Evolutionary conservation across 176 grass and related monocot genomes (phyloP).

Genomic region (Dactylis glomerata): DNA sequence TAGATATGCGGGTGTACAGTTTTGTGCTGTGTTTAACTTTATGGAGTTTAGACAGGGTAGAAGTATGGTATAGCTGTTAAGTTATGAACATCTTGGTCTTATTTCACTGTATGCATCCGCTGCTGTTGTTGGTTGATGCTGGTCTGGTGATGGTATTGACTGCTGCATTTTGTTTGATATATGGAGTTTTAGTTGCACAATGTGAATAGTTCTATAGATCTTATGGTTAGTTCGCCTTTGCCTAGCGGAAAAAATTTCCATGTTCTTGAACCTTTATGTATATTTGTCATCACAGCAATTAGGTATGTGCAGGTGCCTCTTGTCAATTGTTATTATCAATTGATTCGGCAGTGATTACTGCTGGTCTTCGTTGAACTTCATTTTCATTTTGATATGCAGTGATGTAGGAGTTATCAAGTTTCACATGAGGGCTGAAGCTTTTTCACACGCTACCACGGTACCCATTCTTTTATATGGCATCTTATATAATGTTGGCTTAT

Average conservation of each 20-base stretch:
- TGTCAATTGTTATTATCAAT: not conserved
- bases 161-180: slow-evolving; percentile 35
- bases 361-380: slow-evolving; percentile 21
- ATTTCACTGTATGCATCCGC: slow-evolving; percentile 37
- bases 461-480: not conserved
- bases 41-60: slow-evolving; percentile 54
- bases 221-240: not conserved
- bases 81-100: slow-evolving; percentile 38
- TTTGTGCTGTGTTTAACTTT: slow-evolving; percentile 49
- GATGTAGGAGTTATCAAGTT: slow-evolving; percentile 5
- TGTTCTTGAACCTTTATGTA: not conserved
- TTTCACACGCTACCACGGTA: slow-evolving; percentile 18
- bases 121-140: slow-evolving; percentile 36
- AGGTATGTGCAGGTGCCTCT: not conserved
- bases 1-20: slow-evolving; percentile 58
- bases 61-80: slow-evolving; percentile 54
- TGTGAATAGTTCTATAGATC: slow-evolving; percentile 24
- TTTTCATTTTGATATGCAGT: slow-evolving; percentile 28
- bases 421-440: not conserved
- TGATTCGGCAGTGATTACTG: not conserved
- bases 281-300: not conserved
- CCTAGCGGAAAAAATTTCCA: not conserved
- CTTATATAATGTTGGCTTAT: slow-evolving; percentile 10
- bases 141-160: slow-evolving; percentile 26
- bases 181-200: slow-evolving; percentile 34